Conservation (phyloP, 768 basidiomycete genomes). For the Panellus pusillus region DNA sequence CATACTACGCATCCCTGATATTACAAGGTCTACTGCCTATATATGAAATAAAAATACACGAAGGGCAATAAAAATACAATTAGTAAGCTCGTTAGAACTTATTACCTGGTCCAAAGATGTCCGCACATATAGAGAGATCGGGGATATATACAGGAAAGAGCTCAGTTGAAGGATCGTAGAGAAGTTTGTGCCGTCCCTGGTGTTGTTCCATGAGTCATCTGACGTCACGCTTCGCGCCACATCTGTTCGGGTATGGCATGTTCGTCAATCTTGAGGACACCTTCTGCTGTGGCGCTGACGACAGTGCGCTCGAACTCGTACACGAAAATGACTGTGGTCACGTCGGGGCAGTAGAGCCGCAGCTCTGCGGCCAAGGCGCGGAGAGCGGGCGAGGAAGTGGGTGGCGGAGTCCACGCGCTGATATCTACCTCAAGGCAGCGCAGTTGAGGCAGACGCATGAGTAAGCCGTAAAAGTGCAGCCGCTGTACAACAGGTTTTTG, state of each 20-base stretch:
- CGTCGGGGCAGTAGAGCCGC: conserved; percentile 55
- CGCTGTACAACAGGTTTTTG: conserved; percentile 50
- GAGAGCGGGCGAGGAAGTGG: conserved; percentile 49
- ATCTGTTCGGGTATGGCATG: conserved; percentile 25
- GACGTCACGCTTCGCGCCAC: conserved; percentile 33
- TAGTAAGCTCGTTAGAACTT: too few species aligned
- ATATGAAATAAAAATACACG: too few species aligned
- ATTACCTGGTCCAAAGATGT: too few species aligned
- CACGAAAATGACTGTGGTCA: conserved; percentile 59
- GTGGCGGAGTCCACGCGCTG: conserved; percentile 64
- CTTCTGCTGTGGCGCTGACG: conserved; percentile 31
- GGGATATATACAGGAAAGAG: too few species aligned
- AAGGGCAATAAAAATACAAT: too few species aligned
- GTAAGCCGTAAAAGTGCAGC: conserved; percentile 58
- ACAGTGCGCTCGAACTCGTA: conserved; percentile 56
- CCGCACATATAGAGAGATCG: too few species aligned
- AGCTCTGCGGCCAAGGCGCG: conserved; percentile 62
- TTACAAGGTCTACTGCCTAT: too few species aligned
- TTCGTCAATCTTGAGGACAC: conserved; percentile 28
- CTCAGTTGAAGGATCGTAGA: too few species aligned
- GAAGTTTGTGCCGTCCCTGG: too few species aligned
- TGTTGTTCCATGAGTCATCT: neutral
- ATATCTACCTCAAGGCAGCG: conserved; percentile 64
- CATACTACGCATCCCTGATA: too few species aligned
- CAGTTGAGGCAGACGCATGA: conserved; percentile 52